Evolutionary conservation across 805 yeast species (phyloP), one percentile per base, ranked within the genome.

Genomic region (Candida saitoana): DNA sequence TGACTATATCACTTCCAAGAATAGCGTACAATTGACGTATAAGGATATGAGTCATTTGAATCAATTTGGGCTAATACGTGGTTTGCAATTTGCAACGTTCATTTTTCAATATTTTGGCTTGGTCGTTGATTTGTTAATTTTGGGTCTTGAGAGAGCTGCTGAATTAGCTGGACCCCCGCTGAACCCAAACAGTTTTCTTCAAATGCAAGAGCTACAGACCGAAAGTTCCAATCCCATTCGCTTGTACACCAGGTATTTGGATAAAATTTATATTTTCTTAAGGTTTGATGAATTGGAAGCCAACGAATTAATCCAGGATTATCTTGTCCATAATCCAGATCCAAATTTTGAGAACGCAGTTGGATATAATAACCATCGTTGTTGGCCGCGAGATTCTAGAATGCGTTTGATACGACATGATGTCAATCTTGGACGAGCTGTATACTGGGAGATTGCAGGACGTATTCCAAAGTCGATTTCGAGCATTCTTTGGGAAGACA

Each of bases 21-120:
- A 88, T 65, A 93, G 93, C 54, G 80, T 90, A 16, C 75, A 79
- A 17, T 54, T 93, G 16, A 74, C 88, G 2, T 95, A 82, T 63
- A 93, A 93, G 60, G 99, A 93, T 57, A 93, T 93, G 99, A 84
- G 81, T 47, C 96, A 89, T 59, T 82, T 87, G 15, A 91, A 93
- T 62, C 88, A 85, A 52, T 80, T 80, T 56, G 99, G 99, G 16
- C 62, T 93, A 43, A 64, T 93, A 14, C 76, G 95, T 37, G 99
- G 99, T 5, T 65, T 93, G 14, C 96, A 87, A 55, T 93, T 90
- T 60, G 78, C 97, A 1, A 81, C 96, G 0, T 93, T 91, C 61
- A 80, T 93, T 3, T 80, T 77, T 54, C 99, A 93, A 60, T 90
- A 80, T 61, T 93, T 93, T 61, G 96, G 97, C 3, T 66, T 93